These are phyloP conservation scores for Jacaranda mimosifolia DNA, from an alignment of 257 asterid genomes.

Conservation along the genomic window DNA sequence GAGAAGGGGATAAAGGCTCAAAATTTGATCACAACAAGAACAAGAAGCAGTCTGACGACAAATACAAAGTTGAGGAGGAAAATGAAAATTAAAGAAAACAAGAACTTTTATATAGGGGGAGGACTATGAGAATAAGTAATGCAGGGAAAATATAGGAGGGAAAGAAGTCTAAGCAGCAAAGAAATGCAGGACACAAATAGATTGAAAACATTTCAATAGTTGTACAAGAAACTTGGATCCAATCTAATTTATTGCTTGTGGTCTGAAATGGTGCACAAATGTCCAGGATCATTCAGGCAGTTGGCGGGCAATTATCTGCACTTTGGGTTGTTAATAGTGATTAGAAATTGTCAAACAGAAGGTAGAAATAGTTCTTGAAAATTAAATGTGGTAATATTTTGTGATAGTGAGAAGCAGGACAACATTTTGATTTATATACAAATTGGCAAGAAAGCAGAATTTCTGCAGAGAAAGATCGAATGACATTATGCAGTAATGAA, in stretches of 20 bases:
- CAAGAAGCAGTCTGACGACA: background rate
- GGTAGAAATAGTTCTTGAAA: background rate
- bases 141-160: background rate
- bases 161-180: no score
- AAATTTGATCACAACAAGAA: background rate
- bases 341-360: no score
- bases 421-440: background rate
- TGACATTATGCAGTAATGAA: background rate
- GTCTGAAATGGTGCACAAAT: no score
- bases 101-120: background rate
- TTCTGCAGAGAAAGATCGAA: background rate
- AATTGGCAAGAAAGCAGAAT: background rate
- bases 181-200: no score
- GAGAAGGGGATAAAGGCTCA: background rate
- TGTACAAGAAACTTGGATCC: no score
- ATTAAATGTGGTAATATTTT: background rate
- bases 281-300: no score
- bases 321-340: no score
- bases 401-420: background rate
- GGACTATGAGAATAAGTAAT: background rate
- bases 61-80: background rate
- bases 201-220: no score
- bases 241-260: no score
- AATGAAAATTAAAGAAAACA: background rate
- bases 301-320: no score